A percentile compares a stretch with the other conserved stretches of the same genome.
These are phyloP conservation scores for Quercus tomentella DNA, from an alignment of 331 rosid genomes.

Conservation along the genomic window DNA sequence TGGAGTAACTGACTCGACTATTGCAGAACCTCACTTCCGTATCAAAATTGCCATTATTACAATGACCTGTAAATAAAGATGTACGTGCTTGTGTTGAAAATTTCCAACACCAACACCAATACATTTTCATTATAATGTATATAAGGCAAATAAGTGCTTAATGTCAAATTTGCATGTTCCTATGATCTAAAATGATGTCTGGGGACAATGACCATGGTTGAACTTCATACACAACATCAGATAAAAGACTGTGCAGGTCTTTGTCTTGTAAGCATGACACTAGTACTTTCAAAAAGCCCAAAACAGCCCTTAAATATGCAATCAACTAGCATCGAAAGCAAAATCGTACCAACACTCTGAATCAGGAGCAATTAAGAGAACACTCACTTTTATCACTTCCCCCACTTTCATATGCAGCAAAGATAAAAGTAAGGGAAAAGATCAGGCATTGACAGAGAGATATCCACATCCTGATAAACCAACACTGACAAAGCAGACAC, in stretches of 20 bases:
- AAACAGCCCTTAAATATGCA: constrained; percentile 55
- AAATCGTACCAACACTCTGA: constrained; percentile 10
- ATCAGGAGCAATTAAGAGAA: background rate
- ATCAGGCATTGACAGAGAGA: constrained; percentile 57
- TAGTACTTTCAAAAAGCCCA: constrained; percentile 89
- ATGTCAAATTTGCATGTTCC: constrained; percentile 39
- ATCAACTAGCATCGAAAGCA: constrained; percentile 17
- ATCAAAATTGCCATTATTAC: constrained; percentile 63
- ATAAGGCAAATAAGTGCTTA: background rate
- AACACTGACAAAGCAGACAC: constrained; percentile 79
- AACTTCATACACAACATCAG: constrained; percentile 48
- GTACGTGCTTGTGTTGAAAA: background rate
- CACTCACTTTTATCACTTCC: constrained; percentile 78
- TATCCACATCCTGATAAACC: constrained; percentile 58
- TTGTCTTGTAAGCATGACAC: constrained; percentile 63
- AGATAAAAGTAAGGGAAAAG: constrained; percentile 73
- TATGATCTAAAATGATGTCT: constrained; percentile 82
- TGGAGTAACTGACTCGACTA: constrained; percentile 53
- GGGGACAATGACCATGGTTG: constrained; percentile 77
- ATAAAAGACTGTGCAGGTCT: constrained; percentile 55
- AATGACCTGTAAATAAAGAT: constrained; percentile 47
- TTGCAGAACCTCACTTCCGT: constrained; percentile 76
- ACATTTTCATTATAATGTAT: background rate
- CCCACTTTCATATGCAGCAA: constrained; percentile 69
- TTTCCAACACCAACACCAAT: background rate